Conservation (phyloP, 495 filamentous ascomycete species). For the Tetracladium setigerum region DNA sequence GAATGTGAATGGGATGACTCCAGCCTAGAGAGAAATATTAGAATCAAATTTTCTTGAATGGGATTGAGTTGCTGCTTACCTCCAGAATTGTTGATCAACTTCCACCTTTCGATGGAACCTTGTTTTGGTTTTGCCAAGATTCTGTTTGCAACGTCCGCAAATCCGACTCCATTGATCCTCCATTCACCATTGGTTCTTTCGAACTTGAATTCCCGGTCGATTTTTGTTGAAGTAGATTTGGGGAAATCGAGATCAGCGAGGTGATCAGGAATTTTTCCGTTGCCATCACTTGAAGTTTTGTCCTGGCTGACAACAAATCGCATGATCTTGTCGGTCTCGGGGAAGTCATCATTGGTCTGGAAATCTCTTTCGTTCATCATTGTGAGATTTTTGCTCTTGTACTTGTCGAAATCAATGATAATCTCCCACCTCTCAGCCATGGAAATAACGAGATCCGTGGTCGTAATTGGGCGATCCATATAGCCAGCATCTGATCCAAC, state of each 20-base stretch:
- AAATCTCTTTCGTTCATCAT: slow-evolving; percentile 37
- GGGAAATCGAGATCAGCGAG: slow-evolving; percentile 30
- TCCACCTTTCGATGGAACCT: slow-evolving; percentile 43
- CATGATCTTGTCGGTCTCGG: slow-evolving; percentile 44
- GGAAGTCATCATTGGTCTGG: slow-evolving; percentile 36
- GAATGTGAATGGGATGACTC: slow-evolving; percentile 50
- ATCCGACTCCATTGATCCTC: slow-evolving; percentile 45
- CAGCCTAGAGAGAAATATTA: slow-evolving; percentile 19
- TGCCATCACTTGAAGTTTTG: slow-evolving; percentile 7
- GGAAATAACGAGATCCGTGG: slow-evolving; percentile 31
- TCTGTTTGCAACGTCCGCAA: slow-evolving; percentile 41
- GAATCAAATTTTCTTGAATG: neutral
- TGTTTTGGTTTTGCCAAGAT: slow-evolving; percentile 39
- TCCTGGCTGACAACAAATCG: slow-evolving; percentile 23
- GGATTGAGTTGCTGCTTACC: neutral
- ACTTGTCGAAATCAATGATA: slow-evolving; percentile 43
- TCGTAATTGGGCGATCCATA: slow-evolving; percentile 27
- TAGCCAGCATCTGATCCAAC: slow-evolving; percentile 46
- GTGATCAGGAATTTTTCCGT: slow-evolving; percentile 22
- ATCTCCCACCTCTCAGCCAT: slow-evolving; percentile 52
- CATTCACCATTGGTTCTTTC: slow-evolving; percentile 31
- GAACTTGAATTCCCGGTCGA: slow-evolving; percentile 40
- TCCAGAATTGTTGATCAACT: slow-evolving; percentile 32
- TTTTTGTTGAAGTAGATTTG: slow-evolving; percentile 2
- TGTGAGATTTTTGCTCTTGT: slow-evolving; percentile 38